Evolutionary conservation across 31 red algal genomes (phyloP), one percentile per base, ranked within the genome.

Genomic region (Porphyra umbilicalis): DNA sequence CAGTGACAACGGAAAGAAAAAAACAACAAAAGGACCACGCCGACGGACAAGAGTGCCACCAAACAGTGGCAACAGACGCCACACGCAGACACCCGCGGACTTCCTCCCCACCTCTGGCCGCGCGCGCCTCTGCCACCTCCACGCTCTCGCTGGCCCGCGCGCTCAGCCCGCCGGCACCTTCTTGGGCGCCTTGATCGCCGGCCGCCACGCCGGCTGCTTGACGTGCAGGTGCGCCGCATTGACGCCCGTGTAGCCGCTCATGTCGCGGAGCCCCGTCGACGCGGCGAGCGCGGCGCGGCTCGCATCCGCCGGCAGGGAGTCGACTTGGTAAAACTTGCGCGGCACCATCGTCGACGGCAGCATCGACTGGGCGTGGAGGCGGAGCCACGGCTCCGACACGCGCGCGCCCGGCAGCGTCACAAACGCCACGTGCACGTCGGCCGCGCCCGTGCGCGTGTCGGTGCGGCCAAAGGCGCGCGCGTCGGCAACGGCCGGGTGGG

Each of bases 351-450:
- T 83, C 32, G 87, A 79, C 40, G 92, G 92, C 15, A 94, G 81
- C 84, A 90, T 77, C 25, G 77, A 89, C 80, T 94, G 87, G 25
- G 92, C 87, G 71, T 94, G 92, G 71, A 94, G 75, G 77, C 82
- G 88, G 29, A 94, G 87, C 92, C 92, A 94, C 18, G 87, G 84
- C 76, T 94, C 92, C 38, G 84, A 87, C 30, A 94, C 76, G 38
- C 92, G 83, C 31, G 92, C 92, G 29, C 92, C 92, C 20, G 46
- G 79, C 40, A 82, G 86, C 35, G 84, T 84, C n/a, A 82, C 76
- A 35, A 89, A 84, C 33, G 83, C 86, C 76, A 86, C 88, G 79
- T 84, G 89, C 38, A 89, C 87, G 77, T 94, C 92, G 16, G 76
- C 79, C 30, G 30, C 76, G 34, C 87, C 87, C 79, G 80, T 86